These are phyloP conservation scores for Orbilia ellipsospora DNA, from an alignment of 2,329 filamentous ascomycete species.

Conservation along the genomic window DNA sequence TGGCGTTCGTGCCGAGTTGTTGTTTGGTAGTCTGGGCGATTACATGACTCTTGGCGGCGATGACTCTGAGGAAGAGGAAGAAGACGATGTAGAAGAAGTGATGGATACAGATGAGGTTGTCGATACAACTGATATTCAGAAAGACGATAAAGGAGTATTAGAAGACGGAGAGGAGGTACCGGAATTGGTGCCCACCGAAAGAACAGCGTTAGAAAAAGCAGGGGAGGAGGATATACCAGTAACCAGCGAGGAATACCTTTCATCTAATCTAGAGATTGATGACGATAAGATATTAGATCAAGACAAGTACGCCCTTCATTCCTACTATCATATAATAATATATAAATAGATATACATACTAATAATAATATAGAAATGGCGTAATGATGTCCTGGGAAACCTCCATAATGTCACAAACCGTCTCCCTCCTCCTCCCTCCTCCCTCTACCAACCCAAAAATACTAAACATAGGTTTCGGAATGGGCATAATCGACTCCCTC, in stretches of 20 bases:
- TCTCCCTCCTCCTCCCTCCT: conserved; percentile 26
- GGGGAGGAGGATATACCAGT: conserved; percentile 58
- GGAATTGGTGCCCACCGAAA: conserved; percentile 15
- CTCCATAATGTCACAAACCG: conserved; percentile 74
- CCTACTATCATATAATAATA: conserved; percentile 65
- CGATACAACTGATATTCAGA: conserved; percentile 60
- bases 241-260: conserved; percentile 53
- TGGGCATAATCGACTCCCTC: conserved; percentile 86
- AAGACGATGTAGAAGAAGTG: conserved; percentile 62
- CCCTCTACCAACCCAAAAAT: conserved; percentile 70
- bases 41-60: conserved; percentile 78
- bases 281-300: conserved; percentile 61
- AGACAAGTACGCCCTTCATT: conserved; percentile 58
- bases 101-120: conserved; percentile 62
- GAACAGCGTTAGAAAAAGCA: conserved; percentile 57
- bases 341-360: conserved; percentile 61
- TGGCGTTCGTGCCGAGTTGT: conserved; percentile 87
- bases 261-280: conserved; percentile 34
- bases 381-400: conserved; percentile 97
- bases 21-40: conserved; percentile 82
- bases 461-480: conserved; percentile 88
- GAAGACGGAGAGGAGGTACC: conserved; percentile 58
- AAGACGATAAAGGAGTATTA: conserved; percentile 56
- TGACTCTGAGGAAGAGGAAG: conserved; percentile 62
- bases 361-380: conserved; percentile 71